Base-by-base conservation (phyloP, 1,139 yeast genomes). In the Blastobotrys malaysiensis region DNA sequence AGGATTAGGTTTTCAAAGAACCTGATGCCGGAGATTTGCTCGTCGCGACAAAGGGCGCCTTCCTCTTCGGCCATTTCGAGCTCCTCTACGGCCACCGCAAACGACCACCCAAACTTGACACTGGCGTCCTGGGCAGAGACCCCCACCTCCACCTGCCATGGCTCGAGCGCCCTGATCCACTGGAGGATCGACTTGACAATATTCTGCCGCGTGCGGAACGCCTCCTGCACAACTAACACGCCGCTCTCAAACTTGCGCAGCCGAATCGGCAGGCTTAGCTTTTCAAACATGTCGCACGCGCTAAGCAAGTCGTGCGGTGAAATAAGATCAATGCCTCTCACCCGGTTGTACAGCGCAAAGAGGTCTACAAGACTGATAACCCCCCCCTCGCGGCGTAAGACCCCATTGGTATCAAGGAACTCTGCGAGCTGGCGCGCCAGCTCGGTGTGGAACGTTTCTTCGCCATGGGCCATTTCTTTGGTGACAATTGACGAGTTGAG, bases 1-100 rank as follows among this genome's bases (percentile, higher is more conserved):
- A 56, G 48, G 21, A 63, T 54, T 43, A 46, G 50, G 50, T 63
- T 63, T 27, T 56, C 56, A 52, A 73, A 77, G 61, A 71, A 78
- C 22, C 71, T 65, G 3, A 82, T 75, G 0, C 91, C 91, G 46
- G 81, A 75, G 3, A 83, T 74, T 55, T 81, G 80, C 58, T 83
- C 84, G 68, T 88, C 96, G 9, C 88, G 75, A 9, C 86, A 82
- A 1, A 88, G 65, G 1, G 70, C 69, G 0, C 90, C 93, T 2
- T 70, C 66, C 6, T 75, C 77, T 39, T 86, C 78, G 21, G 87
- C 83, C 56, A 77, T 73, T 53, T 81, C 82, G 16, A 88, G 69
- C 59, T 88, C 88, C 64, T 88, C 95, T 14, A 74, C 75, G 2
- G 91, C 78, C 16, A 88, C 82, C 31, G 82, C 80, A 46, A 84